phyloP scores from a whole-genome alignment of 2,329 filamentous ascomycete species.

The Dothistroma septosporum region DNA sequence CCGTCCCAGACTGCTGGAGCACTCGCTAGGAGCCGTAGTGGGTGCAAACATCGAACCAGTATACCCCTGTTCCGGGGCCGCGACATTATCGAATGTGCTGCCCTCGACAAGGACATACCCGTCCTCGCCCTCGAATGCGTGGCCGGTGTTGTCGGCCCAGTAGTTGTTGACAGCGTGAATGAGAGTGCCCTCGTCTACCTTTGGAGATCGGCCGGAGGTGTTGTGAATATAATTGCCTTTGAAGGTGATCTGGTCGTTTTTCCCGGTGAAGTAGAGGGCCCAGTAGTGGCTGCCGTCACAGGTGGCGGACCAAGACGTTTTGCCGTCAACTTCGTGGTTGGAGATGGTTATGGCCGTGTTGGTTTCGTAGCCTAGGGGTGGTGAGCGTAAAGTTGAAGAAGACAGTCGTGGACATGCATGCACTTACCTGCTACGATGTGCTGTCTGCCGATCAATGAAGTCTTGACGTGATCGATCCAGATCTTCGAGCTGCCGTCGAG shows the following conservation, averaged over 20 bases:
- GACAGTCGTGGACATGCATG: not conserved
- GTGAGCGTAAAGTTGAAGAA: not conserved
- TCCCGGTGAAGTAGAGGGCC: constrained; percentile 36
- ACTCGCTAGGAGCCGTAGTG: constrained; percentile 3
- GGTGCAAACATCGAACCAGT: constrained; percentile 14
- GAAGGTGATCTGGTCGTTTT: constrained; percentile 54
- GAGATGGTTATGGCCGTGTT: constrained; percentile 57
- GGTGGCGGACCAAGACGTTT: constrained; percentile 51
- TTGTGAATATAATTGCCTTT: constrained; percentile 60
- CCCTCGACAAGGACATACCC: constrained; percentile 27
- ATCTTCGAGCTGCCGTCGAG: constrained; percentile 35
- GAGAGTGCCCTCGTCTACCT: constrained; percentile 53
- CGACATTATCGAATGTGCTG: constrained; percentile 18
- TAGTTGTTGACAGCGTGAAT: constrained; percentile 62
- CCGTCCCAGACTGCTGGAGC: constrained; percentile 11
- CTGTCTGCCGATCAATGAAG: constrained; percentile 56
- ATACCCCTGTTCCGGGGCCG: constrained; percentile 3
- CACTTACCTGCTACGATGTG: constrained; percentile 50
- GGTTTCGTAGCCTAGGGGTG: constrained; percentile 46
- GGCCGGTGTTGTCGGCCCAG: constrained; percentile 53
- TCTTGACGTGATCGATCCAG: constrained; percentile 40
- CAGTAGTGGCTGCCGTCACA: constrained; percentile 50
- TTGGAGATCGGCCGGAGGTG: constrained; percentile 54
- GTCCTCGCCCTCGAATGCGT: constrained; percentile 44
- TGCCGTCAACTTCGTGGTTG: constrained; percentile 58